Conservation (phyloP, 1,139 yeast genomes). For the Diutina pseudorugosa region DNA sequence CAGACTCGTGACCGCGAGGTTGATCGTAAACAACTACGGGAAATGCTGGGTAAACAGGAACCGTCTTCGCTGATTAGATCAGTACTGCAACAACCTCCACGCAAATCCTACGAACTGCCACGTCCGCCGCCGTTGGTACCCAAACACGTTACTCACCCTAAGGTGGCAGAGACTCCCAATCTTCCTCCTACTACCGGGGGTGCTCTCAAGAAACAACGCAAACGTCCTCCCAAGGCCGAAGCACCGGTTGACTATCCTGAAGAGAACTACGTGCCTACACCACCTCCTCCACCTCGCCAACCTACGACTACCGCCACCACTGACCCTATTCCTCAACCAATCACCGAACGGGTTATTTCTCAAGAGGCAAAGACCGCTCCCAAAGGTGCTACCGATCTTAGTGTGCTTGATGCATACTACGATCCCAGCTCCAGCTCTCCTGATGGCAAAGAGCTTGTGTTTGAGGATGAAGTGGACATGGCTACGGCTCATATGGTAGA, state of each 20-base stretch:
- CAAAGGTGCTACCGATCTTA: neutral
- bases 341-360: neutral
- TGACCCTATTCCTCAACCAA: neutral
- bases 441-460: neutral
- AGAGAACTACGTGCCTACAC: no score
- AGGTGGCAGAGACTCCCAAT: neutral
- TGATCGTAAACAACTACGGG: neutral
- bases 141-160: neutral
- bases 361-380: neutral
- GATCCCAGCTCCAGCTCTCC: neutral
- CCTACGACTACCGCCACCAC: no score
- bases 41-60: neutral
- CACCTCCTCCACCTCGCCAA: no score
- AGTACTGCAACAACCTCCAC: neutral
- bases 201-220: neutral
- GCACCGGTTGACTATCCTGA: neutral
- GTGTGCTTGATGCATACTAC: neutral
- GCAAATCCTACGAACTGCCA: neutral
- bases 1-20: neutral
- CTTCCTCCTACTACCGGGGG: neutral
- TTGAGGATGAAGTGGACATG: neutral
- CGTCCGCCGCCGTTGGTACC: neutral
- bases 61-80: neutral
- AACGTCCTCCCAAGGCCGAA: neutral
- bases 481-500: slow-evolving; percentile 8